A percentile compares a stretch with the other conserved stretches of the same genome.
Conservation (phyloP, 306 rosid genomes). For the Quercus wislizeni region DNA sequence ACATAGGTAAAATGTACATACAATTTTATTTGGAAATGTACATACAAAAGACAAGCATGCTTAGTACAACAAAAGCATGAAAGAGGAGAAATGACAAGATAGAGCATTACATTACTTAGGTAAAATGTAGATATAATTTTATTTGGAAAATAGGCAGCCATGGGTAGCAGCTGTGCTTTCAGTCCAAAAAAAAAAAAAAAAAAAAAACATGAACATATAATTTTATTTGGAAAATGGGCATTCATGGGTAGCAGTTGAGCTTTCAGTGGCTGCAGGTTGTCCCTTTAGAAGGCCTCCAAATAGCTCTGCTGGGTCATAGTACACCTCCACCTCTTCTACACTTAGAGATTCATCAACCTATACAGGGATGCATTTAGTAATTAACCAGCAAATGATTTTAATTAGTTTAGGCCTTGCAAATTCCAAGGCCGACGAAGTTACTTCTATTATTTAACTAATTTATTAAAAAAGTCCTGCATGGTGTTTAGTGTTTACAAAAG, state of each 20-base stretch:
- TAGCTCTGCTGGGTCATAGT: conserved; percentile 72
- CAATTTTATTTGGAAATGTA: too few relatives aligned
- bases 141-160: conserved; percentile 28
- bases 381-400: background rate
- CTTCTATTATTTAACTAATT: too few relatives aligned
- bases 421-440: too few relatives aligned
- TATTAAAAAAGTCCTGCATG: too few relatives aligned
- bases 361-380: background rate
- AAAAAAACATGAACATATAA: background rate
- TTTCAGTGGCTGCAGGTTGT: background rate
- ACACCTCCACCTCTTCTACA: conserved; percentile 67
- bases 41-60: background rate
- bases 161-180: background rate
- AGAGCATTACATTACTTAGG: background rate
- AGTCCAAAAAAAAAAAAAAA: too few relatives aligned
- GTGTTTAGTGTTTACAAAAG: too few relatives aligned
- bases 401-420: background rate
- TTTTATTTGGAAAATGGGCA: conserved; percentile 26
- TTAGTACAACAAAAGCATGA: background rate
- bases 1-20: too few relatives aligned
- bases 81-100: background rate
- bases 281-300: conserved; percentile 60
- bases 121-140: background rate
- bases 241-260: background rate
- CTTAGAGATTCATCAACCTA: conserved; percentile 62